Percentiles rank a stretch among this genome's conserved stretches.
phyloP scores from a whole-genome alignment of 257 asterid genomes.

The Ballota nigra region DNA sequence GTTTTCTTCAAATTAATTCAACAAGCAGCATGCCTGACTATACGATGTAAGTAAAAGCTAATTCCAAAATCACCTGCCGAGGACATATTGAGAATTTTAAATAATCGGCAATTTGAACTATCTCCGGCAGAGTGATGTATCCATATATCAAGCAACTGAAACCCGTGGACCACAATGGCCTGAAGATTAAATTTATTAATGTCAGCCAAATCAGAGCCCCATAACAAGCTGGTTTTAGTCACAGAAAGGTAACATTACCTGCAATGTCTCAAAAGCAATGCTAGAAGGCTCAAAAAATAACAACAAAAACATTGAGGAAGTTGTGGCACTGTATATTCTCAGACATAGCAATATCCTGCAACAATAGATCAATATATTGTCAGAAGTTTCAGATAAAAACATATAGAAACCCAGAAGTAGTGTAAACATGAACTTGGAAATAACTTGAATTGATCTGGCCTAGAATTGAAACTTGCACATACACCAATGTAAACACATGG shows the following conservation, averaged over 20 bases:
- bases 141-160: constrained; percentile 92
- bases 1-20: too few relatives aligned
- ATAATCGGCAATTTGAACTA: constrained; percentile 53
- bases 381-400: constrained; percentile 19
- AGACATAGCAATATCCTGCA: constrained; percentile 70
- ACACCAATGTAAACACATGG: neutral
- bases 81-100: constrained; percentile 67
- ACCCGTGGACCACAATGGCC: constrained; percentile 96
- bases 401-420: constrained; percentile 1
- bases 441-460: neutral
- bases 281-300: constrained; percentile 93
- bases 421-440: neutral
- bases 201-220: constrained; percentile 21
- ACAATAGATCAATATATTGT: constrained; percentile 10
- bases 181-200: constrained; percentile 33
- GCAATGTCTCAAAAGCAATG: constrained; percentile 93
- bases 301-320: constrained; percentile 56
- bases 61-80: constrained; percentile 54
- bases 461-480: neutral
- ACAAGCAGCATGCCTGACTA: neutral
- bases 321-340: constrained; percentile 44
- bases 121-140: constrained; percentile 70
- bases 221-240: neutral
- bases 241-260: constrained; percentile 43
- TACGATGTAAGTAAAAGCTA: neutral